Conservation (phyloP, 2,329 filamentous ascomycete species). For the Ophiostoma perfectum region DNA sequence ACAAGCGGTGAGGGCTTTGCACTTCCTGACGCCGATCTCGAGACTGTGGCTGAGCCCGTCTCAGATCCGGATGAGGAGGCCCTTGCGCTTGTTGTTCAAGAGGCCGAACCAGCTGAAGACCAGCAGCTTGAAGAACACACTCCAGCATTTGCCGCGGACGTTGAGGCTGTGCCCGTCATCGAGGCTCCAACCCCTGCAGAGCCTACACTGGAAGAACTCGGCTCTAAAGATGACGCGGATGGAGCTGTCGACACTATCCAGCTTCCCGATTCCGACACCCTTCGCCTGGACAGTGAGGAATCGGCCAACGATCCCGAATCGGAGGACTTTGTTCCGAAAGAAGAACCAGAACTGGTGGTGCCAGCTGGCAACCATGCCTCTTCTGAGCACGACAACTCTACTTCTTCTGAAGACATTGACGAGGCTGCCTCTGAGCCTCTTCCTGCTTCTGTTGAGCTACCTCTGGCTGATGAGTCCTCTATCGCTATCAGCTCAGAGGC, state of each 20-base stretch:
- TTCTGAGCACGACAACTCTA: neutral
- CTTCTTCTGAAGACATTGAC: neutral
- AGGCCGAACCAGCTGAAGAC: neutral
- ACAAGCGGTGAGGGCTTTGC: no score
- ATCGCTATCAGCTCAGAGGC: neutral
- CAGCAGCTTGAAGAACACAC: neutral
- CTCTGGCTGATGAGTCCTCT: neutral
- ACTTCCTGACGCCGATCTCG: neutral
- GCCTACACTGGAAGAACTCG: no score
- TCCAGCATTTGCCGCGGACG: neutral
- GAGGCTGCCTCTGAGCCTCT: no score
- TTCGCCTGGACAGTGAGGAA: neutral
- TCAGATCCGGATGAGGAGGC: neutral
- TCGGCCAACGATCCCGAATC: neutral
- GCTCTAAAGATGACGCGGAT: neutral
- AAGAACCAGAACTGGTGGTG: neutral
- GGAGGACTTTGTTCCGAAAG: neutral
- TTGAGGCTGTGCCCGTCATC: neutral
- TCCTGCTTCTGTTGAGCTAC: neutral
- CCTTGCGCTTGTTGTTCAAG: neutral
- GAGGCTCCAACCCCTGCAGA: neutral
- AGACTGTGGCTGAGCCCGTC: neutral
- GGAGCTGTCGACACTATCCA: no score
- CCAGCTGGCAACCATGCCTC: neutral
- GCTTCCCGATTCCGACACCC: neutral